These are phyloP conservation scores for Lipomyces orientalis DNA, from an alignment of 805 yeast genomes.

Conservation along the genomic window DNA sequence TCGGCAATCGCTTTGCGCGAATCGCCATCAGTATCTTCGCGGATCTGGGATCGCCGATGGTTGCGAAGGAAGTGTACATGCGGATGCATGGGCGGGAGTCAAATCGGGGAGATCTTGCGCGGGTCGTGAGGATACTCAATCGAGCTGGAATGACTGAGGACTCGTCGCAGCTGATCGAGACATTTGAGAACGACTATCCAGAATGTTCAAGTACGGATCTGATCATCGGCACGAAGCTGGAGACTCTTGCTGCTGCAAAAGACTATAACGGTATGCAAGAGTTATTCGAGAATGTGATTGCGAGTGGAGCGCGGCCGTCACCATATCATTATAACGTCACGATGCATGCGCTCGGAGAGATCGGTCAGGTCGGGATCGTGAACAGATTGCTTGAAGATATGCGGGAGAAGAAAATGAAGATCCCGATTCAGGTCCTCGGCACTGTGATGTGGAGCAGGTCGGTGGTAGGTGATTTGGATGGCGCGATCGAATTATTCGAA, in stretches of 20 bases:
- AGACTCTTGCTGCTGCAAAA: constrained; percentile 20
- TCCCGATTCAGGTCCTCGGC: constrained; percentile 10
- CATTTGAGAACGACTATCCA: constrained; percentile 9
- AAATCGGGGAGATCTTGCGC: constrained; percentile 17
- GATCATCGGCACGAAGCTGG: constrained; percentile 19
- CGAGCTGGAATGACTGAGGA: constrained; percentile 6
- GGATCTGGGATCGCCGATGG: constrained; percentile 15
- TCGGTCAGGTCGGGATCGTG: constrained; percentile 27
- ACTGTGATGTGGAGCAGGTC: constrained; percentile 27
- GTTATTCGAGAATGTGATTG: constrained; percentile 25
- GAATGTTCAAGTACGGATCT: not conserved
- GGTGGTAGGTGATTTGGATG: constrained; percentile 25
- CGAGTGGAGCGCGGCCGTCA: constrained; percentile 15
- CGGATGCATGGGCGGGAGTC: constrained; percentile 7
- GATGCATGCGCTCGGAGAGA: constrained; percentile 30
- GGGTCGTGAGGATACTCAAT: constrained; percentile 12
- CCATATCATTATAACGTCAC: constrained; percentile 26
- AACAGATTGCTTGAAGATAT: constrained; percentile 24
- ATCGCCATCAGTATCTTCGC: constrained; percentile 15
- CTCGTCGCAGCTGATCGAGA: constrained; percentile 15
- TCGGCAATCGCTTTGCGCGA: constrained; percentile 24
- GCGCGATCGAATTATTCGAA: constrained; percentile 26
- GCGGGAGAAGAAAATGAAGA: constrained; percentile 8
- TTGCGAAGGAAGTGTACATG: constrained; percentile 17
- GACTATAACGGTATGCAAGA: constrained; percentile 27